These are phyloP conservation scores for Diaporthe sp. DNA, from an alignment of 2,329 filamentous ascomycete species.

Conservation along the genomic window DNA sequence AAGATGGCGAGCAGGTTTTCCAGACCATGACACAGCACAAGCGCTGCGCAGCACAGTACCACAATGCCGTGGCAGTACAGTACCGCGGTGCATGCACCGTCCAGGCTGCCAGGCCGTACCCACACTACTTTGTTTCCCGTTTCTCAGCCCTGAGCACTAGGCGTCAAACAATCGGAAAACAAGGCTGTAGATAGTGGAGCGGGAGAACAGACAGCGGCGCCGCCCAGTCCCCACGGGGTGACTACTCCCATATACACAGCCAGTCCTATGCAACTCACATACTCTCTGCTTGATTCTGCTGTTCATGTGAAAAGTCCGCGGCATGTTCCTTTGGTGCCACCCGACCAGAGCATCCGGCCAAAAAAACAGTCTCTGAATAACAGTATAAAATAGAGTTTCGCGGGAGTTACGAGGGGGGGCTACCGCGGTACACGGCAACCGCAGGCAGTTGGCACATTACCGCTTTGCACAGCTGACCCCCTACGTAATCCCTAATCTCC, in stretches of 20 bases:
- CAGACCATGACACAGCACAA: neutral
- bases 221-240: slow-evolving; percentile 19
- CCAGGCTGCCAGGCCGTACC: neutral
- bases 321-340: neutral
- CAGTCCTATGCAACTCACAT: neutral
- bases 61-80: neutral
- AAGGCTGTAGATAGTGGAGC: neutral
- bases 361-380: neutral
- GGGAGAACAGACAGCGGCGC: neutral
- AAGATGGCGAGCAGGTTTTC: slow-evolving; percentile 19
- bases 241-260: neutral
- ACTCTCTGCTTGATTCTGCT: too few species aligned
- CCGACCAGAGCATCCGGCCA: neutral
- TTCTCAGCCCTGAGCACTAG: slow-evolving; percentile 9
- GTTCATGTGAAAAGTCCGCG: neutral
- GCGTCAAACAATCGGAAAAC: neutral
- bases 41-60: neutral
- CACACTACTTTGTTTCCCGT: neutral
- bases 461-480: slow-evolving; percentile 22
- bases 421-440: neutral
- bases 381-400: slow-evolving; percentile 13
- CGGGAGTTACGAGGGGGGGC: neutral
- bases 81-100: neutral
- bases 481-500: slow-evolving; percentile 27
- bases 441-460: neutral